phyloP scores from a whole-genome alignment of 2,329 filamentous ascomycete species.

The Venturia asperata region DNA sequence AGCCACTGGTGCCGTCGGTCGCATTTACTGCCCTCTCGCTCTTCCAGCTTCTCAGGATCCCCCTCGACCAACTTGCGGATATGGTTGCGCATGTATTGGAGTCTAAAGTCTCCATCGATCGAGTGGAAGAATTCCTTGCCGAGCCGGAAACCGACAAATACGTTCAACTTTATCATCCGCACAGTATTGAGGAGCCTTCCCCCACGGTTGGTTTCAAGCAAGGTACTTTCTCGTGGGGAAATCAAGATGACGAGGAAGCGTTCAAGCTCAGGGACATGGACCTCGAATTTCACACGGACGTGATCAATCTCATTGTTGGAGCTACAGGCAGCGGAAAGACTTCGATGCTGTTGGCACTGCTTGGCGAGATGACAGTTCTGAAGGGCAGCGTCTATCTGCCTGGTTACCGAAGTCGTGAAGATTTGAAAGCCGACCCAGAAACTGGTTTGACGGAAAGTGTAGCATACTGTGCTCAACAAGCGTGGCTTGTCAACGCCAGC shows the following conservation, averaged over 20 bases:
- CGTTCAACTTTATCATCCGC: slow-evolving; percentile 66
- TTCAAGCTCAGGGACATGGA: slow-evolving; percentile 76
- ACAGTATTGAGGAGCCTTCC: slow-evolving; percentile 60
- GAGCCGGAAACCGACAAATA: slow-evolving; percentile 98
- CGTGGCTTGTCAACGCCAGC: slow-evolving; percentile 92
- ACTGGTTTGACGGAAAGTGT: slow-evolving; percentile 86
- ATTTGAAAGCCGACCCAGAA: slow-evolving; percentile 70
- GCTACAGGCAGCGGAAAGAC: slow-evolving; percentile 95
- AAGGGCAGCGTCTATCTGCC: slow-evolving; percentile 77
- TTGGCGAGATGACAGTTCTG: slow-evolving; percentile 90
- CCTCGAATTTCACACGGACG: slow-evolving; percentile 73
- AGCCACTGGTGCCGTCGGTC: slow-evolving; percentile 81
- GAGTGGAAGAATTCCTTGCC: slow-evolving; percentile 86
- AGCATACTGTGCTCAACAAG: slow-evolving; percentile 93
- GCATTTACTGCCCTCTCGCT: slow-evolving; percentile 95
- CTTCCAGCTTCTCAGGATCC: slow-evolving; percentile 87
- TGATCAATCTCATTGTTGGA: slow-evolving; percentile 87
- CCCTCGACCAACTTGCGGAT: slow-evolving; percentile 90
- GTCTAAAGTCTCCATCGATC: slow-evolving; percentile 91
- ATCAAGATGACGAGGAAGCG: slow-evolving; percentile 52
- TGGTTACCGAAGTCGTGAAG: slow-evolving; percentile 68
- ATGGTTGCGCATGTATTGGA: slow-evolving; percentile 99
- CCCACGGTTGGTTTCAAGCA: slow-evolving; percentile 76
- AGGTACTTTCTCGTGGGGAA: slow-evolving; percentile 85
- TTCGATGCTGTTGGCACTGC: slow-evolving; percentile 86